Conservation (phyloP, 495 filamentous ascomycete species). For the Paragyromitra xinjiangensis region DNA sequence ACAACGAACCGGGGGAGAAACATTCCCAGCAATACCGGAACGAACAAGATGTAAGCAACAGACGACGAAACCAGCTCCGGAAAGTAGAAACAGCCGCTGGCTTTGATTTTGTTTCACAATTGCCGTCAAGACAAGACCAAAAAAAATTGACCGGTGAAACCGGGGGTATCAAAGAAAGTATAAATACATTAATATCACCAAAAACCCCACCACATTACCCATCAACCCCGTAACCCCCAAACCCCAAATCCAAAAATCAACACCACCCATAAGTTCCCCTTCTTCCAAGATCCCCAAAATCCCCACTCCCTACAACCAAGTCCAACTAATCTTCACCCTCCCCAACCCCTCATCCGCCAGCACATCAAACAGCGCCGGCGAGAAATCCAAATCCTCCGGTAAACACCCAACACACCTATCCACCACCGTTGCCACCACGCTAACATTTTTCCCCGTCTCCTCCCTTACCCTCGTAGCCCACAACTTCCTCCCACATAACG, state of each 20-base stretch:
- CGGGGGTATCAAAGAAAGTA: not conserved
- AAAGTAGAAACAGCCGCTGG: not conserved
- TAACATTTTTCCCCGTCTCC: conserved; percentile 58
- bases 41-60: no score
- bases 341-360: conserved; percentile 68
- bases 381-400: conserved; percentile 73
- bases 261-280: not conserved
- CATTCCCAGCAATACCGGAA: no score
- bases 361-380: conserved; percentile 66
- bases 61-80: no score
- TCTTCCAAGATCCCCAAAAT: not conserved
- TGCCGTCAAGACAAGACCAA: not conserved
- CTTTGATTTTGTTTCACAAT: not conserved
- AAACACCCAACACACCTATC: conserved; percentile 77
- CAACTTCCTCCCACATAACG: conserved; percentile 73
- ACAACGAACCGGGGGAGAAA: no score
- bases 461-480: conserved; percentile 65
- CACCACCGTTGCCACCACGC: conserved; percentile 74
- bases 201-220: not conserved
- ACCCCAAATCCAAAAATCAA: not conserved
- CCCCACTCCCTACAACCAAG: conserved; percentile 64
- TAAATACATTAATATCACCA: not conserved
- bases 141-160: not conserved
- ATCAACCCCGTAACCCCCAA: not conserved
- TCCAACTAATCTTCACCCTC: conserved; percentile 71